Percentiles rank a stretch among this genome's conserved stretches.
These are phyloP conservation scores for Lolium multiflorum DNA, from an alignment of 176 grass and related monocot genomes.

Conservation along the genomic window DNA sequence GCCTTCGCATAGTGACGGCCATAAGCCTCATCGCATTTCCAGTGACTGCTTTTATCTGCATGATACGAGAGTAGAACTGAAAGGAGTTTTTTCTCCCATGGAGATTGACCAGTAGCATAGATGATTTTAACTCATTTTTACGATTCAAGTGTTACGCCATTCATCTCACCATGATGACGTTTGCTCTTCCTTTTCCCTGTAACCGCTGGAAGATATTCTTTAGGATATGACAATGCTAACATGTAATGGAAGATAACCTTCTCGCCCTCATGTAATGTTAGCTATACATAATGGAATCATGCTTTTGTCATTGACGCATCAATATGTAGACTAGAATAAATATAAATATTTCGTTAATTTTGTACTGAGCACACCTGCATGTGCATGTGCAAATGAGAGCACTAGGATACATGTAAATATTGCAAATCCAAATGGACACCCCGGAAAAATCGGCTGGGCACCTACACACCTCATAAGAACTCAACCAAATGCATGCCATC, in stretches of 20 bases:
- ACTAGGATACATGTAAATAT: background rate
- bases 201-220: no score
- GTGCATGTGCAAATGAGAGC: background rate
- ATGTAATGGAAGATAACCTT: background rate
- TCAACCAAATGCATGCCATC: no score
- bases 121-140: background rate
- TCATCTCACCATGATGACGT: no score
- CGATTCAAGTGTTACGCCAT: background rate
- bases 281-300: background rate
- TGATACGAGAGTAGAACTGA: slow-evolving; percentile 29
- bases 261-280: background rate
- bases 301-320: background rate
- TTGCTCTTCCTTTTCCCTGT: no score
- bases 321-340: no score
- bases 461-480: no score
- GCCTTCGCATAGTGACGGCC: slow-evolving; percentile 54
- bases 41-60: background rate
- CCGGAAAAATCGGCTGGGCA: background rate
- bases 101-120: background rate
- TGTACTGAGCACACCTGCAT: background rate
- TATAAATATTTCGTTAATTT: background rate
- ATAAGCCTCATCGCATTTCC: slow-evolving; percentile 16
- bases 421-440: background rate
- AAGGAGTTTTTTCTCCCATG: slow-evolving; percentile 39
- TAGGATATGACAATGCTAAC: no score